Conservation (phyloP, 805 yeast genomes). For the Suhomyces faveliae region DNA sequence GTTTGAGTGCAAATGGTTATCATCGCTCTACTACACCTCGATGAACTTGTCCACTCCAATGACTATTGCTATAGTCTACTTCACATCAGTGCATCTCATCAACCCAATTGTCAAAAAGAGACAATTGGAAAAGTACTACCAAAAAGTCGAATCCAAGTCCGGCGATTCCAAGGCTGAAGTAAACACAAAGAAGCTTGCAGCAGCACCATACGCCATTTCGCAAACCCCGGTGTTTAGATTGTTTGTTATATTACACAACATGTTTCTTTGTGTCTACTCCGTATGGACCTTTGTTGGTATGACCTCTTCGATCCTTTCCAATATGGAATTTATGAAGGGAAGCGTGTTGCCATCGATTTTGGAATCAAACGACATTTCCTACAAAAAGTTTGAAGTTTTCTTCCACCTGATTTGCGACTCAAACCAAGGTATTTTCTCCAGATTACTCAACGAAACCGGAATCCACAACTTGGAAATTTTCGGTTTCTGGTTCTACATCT, state of each 20-base stretch:
- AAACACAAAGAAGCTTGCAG: constrained; percentile 40
- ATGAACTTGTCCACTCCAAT: constrained; percentile 55
- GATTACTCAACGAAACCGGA: constrained; percentile 15
- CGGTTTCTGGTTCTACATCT: constrained; percentile 66
- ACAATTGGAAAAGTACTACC: constrained; percentile 36
- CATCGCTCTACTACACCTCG: constrained; percentile 36
- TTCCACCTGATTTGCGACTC: constrained; percentile 64
- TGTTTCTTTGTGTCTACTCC: constrained; percentile 62
- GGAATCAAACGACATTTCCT: constrained; percentile 1
- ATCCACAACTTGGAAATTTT: constrained; percentile 48
- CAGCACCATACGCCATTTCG: constrained; percentile 55
- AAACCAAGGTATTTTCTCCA: constrained; percentile 56
- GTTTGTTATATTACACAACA: constrained; percentile 60
- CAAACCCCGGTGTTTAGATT: constrained; percentile 45
- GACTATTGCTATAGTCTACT: constrained; percentile 57
- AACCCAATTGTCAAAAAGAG: constrained; percentile 50
- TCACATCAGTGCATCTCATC: constrained; percentile 52
- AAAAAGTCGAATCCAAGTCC: constrained; percentile 12
- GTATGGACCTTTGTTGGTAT: constrained; percentile 72
- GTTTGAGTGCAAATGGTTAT: constrained; percentile 28
- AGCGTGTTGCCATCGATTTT: constrained; percentile 12
- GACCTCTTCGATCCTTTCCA: constrained; percentile 48
- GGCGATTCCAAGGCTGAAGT: constrained; percentile 17
- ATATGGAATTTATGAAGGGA: constrained; percentile 26
- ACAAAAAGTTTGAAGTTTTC: constrained; percentile 39